These are phyloP conservation scores for Cyclaneusma minus DNA, from an alignment of 2,329 filamentous ascomycete genomes.

Conservation along the genomic window DNA sequence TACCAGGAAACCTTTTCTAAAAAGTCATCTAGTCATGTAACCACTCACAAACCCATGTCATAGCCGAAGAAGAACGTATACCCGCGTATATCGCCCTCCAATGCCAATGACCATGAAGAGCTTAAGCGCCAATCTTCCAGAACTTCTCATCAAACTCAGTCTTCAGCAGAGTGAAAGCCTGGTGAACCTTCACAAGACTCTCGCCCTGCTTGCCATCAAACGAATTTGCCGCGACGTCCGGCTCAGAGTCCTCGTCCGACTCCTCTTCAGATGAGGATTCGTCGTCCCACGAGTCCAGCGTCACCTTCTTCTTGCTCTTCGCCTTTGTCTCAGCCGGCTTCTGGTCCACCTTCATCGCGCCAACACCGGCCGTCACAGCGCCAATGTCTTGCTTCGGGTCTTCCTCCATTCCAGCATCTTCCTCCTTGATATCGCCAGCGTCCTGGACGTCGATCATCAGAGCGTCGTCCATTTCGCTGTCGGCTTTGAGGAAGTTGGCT, in stretches of 20 bases:
- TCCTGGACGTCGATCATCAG: slow-evolving; percentile 26
- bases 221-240: slow-evolving; percentile 6
- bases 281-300: slow-evolving; percentile 16
- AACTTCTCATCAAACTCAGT: slow-evolving; percentile 50
- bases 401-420: slow-evolving; percentile 11
- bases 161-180: slow-evolving; percentile 40
- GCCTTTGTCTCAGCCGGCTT: slow-evolving; percentile 16
- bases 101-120: no score
- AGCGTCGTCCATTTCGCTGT: slow-evolving; percentile 32
- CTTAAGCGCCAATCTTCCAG: slow-evolving; percentile 41
- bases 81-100: no score
- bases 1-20: no score
- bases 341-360: background rate
- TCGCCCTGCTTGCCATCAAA: slow-evolving; percentile 23
- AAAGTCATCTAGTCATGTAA: no score
- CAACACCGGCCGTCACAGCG: background rate
- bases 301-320: slow-evolving; percentile 33
- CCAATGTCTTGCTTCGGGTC: background rate
- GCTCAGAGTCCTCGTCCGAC: slow-evolving; percentile 19
- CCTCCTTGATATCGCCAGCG: slow-evolving; percentile 31
- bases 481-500: slow-evolving; percentile 37
- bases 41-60: no score
- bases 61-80: no score
- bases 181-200: slow-evolving; percentile 37
- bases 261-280: slow-evolving; percentile 17